phyloP scores from a whole-genome alignment of 2,329 filamentous ascomycete species.

The Aspergillus luchuensis region DNA sequence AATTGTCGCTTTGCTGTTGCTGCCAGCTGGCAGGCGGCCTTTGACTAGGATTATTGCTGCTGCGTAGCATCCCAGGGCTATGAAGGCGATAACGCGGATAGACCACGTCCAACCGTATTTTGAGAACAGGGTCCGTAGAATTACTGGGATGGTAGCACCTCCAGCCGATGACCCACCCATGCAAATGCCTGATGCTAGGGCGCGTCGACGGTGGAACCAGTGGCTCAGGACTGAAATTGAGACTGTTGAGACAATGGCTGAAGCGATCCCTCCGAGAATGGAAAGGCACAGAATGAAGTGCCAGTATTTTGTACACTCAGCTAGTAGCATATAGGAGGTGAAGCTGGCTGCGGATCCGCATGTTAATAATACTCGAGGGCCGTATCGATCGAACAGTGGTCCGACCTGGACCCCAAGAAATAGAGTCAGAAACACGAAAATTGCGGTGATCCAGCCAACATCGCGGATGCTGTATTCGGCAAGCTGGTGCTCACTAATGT shows the following conservation, averaged over 20 bases:
- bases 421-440: slow-evolving; percentile 50
- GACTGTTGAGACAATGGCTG: slow-evolving; percentile 41
- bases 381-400: slow-evolving; percentile 53
- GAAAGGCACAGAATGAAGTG: slow-evolving; percentile 50
- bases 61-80: slow-evolving; percentile 37
- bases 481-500: slow-evolving; percentile 50
- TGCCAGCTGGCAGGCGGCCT: slow-evolving; percentile 35
- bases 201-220: slow-evolving; percentile 44
- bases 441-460: slow-evolving; percentile 54
- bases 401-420: slow-evolving; percentile 53
- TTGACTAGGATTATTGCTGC: slow-evolving; percentile 37
- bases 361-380: slow-evolving; percentile 45
- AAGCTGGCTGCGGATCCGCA: slow-evolving; percentile 36
- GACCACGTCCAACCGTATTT: slow-evolving; percentile 40
- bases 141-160: slow-evolving; percentile 40
- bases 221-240: slow-evolving; percentile 43
- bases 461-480: slow-evolving; percentile 45
- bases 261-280: slow-evolving; percentile 38
- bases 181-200: slow-evolving; percentile 43
- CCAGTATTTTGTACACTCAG: slow-evolving; percentile 51
- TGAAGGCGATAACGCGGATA: slow-evolving; percentile 40
- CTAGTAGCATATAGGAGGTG: slow-evolving; percentile 49
- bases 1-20: slow-evolving; percentile 33
- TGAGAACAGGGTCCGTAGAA: slow-evolving; percentile 34
- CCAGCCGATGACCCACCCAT: slow-evolving; percentile 44